Base-by-base conservation (phyloP, 1,284 basidiomycete genomes). In the Ceratobasidium sp. region DNA sequence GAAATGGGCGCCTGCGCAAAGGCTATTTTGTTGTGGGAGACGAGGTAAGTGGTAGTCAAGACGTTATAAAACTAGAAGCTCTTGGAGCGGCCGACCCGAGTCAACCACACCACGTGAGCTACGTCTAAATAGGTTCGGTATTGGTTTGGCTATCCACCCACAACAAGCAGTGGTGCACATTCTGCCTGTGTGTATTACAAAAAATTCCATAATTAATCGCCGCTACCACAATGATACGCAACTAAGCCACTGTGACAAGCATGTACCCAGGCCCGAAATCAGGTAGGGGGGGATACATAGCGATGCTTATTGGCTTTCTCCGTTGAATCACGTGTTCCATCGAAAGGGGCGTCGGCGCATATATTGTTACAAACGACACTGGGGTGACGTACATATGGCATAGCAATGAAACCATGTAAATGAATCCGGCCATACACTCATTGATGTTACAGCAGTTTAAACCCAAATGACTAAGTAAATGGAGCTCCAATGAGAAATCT, bases 41-140 rank as follows among this genome's bases (percentile, higher is more conserved):
- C 15, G 44, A 66, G 18, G 49, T 3, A 28, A 26, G 53, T 70
- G 51, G 68, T 56, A 15, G 68, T 58, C 51, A 70, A n/a, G n/a
- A n/a, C n/a, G n/a, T n/a, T n/a, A n/a, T 33, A 46, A 46, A 23
- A 1, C 49, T 15, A 51, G 18, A 28, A 53, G 13, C 67, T 28
- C n/a, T 53, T 33, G 51, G 4, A 20, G 20, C 40, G 23, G 4
- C 3, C 13, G 7, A 44, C 33, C 15, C 28, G 55, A 68, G 55
- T n/a, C 18, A 55, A 2, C 39, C 68, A 70, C 68, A 53, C 39
- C 68, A 70, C 68, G 68, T 70, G 68, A 56, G 51, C 33, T 26
- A 18, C 20, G 7, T 67, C 44, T 39, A 20, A n/a, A n/a, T n/a
- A n/a, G n/a, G 55, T 49, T 56, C 33, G n/a, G 53, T 42, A 64